Evolutionary conservation across 1,284 basidiomycete species (phyloP), one percentile per base, ranked within the genome.

Genomic region (Puccinia coronata): DNA sequence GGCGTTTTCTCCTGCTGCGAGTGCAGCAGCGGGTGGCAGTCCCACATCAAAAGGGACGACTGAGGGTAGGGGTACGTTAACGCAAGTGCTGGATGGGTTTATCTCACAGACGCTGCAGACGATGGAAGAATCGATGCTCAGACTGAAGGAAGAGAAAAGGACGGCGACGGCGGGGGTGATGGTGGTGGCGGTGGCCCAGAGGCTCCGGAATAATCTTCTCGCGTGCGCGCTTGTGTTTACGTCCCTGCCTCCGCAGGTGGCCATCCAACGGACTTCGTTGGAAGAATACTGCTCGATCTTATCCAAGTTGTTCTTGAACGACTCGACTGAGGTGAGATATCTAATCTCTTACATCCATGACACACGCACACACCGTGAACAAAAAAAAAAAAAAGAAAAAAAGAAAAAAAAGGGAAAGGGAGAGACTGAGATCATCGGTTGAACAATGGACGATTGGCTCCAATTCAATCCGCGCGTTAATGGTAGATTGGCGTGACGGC

Each of bases 241-340:
- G 0, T 90, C 92, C 18, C 87, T 95, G 1, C 92, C 94, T 0
- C 84, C 90, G 0, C 88, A 88, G 16, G 88, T 92, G 36, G 90
- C 90, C 84, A 86, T 97, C 55, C 92, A 93, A 75, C 89, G 90
- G 81, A 90, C 91, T 2, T 91, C 92, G 11, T 88, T 97, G 28
- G 95, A 96, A 84, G 93, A 95, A 83, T 90, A 90, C 25, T 96
- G 93, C 84, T 93, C 92, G 86, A 87, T 95, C 81, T 92, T 97
- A 59, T 91, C 91, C 0, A 92, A 95, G 83, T 93, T 91, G 43
- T 82, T 85, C 84, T 88, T 92, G 34, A 86, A 70, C 23, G 79
- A 80, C 36, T n/a, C 57, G 34, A 39, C 34, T 2, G 79, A 80
- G 59, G 79, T 80, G 28, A n/a, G 79, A 2, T 1, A 20, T 25